A percentile compares a stretch with the other conserved stretches of the same genome.
These are phyloP conservation scores for Micractinium sp. DNA, from an alignment of 139 green algal genomes.

Conservation along the genomic window DNA sequence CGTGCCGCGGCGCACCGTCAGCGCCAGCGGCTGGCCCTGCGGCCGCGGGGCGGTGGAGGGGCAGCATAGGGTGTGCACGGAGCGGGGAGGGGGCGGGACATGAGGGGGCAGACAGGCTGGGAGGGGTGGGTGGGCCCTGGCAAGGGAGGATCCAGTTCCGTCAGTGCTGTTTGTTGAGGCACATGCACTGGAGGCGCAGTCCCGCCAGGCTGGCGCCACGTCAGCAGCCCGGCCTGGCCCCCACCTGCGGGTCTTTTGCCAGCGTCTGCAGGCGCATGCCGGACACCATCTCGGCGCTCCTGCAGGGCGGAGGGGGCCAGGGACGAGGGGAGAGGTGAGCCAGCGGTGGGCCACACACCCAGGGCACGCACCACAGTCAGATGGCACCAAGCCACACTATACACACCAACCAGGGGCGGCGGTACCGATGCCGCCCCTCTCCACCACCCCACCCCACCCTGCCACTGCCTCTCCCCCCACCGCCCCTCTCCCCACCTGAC, in stretches of 20 bases:
- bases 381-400: too few species aligned
- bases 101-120: background rate
- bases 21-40: conserved; percentile 3
- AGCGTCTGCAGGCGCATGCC: conserved; percentile 8
- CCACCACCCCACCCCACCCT: background rate
- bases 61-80: background rate
- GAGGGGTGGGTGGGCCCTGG: background rate
- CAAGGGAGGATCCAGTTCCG: too few species aligned
- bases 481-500: background rate
- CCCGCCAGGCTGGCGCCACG: background rate
- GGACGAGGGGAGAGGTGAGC: background rate
- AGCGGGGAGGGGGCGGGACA: background rate
- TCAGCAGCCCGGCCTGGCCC: background rate
- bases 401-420: too few species aligned
- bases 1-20: conserved; percentile 11
- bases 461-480: background rate
- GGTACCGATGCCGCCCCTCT: too few species aligned
- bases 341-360: background rate
- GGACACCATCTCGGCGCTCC: background rate
- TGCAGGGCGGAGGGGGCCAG: background rate
- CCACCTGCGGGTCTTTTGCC: conserved; percentile 3
- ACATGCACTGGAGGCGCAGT: background rate
- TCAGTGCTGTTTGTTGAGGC: background rate
- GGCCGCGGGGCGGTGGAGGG: background rate
- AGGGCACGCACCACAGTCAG: too few species aligned